phyloP scores from a whole-genome alignment of 306 rosid species.

The Prunus salicina region DNA sequence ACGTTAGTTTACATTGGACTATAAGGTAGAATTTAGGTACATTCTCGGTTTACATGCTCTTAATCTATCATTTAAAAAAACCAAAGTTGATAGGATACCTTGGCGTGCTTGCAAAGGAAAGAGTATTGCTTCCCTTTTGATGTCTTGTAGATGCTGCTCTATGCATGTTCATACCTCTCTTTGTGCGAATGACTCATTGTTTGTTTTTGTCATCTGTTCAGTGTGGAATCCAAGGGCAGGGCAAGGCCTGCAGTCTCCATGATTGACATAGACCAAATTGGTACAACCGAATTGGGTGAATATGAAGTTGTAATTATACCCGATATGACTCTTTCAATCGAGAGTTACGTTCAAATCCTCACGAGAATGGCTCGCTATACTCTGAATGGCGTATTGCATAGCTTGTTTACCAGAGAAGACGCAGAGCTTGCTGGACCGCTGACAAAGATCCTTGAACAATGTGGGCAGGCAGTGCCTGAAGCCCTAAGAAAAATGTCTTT shows the following conservation, averaged over 20 bases:
- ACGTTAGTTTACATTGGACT: not conserved
- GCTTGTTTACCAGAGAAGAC: conserved; percentile 47
- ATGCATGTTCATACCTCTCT: not conserved
- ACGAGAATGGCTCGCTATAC: conserved; percentile 60
- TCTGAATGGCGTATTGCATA: conserved; percentile 51
- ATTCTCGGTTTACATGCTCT: no score
- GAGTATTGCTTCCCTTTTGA: not conserved
- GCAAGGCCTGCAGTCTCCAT: conserved; percentile 30
- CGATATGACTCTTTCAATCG: conserved; percentile 39
- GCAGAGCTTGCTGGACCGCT: conserved; percentile 43
- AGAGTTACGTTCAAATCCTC: conserved; percentile 42
- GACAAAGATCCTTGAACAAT: conserved; percentile 49
- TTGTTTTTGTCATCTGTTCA: conserved; percentile 23
- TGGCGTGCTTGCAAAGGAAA: no score
- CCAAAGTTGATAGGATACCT: not conserved
- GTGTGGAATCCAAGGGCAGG: conserved; percentile 33
- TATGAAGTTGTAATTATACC: conserved; percentile 51
- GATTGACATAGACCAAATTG: conserved; percentile 38
- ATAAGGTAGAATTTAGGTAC: not conserved
- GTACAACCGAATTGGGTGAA: conserved; percentile 37
- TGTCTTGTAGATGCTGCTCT: not conserved
- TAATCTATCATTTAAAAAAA: no score
- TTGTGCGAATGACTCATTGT: not conserved
- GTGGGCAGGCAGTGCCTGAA: conserved; percentile 59
- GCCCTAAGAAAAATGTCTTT: conserved; percentile 42